Evolutionary conservation across 176 grass and related monocot genomes (phyloP).

Genomic region (Juncus effusus): DNA sequence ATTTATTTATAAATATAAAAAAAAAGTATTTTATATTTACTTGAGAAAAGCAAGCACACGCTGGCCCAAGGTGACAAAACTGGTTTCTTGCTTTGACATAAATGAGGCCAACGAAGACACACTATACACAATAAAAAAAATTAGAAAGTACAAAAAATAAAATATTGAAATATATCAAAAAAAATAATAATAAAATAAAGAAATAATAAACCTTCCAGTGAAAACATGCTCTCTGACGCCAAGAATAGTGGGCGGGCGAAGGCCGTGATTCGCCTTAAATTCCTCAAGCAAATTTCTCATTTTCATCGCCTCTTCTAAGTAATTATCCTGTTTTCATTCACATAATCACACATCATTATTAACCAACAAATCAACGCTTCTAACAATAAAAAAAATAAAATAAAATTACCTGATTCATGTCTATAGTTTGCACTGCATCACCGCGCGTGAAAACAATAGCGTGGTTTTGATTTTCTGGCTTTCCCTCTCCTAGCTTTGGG

Average conservation of each 20-base stretch:
- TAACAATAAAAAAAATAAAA: neutral
- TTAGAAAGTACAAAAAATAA: slow-evolving; percentile 16
- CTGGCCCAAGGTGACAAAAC: slow-evolving; percentile 98
- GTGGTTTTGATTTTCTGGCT: slow-evolving; percentile 98
- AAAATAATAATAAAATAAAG: slow-evolving; percentile 16
- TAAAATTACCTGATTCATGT: slow-evolving; percentile 91
- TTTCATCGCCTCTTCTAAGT: slow-evolving; percentile 96
- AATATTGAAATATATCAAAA: slow-evolving; percentile 20
- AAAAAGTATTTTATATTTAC: slow-evolving; percentile 48
- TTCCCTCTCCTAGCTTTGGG: slow-evolving; percentile 95
- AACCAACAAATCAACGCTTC: no score
- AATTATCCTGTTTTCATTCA: slow-evolving; percentile 60
- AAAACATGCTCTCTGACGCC: slow-evolving; percentile 96
- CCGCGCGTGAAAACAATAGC: slow-evolving; percentile 96
- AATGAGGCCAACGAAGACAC: slow-evolving; percentile 92
- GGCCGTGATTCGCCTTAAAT: slow-evolving; percentile 65
- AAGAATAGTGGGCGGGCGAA: slow-evolving; percentile 70
- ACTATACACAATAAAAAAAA: slow-evolving; percentile 37
- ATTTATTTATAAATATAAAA: neutral
- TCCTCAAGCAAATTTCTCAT: slow-evolving; percentile 98
- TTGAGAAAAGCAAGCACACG: slow-evolving; percentile 90
- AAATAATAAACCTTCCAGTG: slow-evolving; percentile 69
- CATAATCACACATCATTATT: neutral
- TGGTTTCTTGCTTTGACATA: slow-evolving; percentile 98
- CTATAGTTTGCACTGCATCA: slow-evolving; percentile 88